Evolutionary conservation across 164 flowering plant species (phyloP).

Genomic region (Dillenia suffruticosa): DNA sequence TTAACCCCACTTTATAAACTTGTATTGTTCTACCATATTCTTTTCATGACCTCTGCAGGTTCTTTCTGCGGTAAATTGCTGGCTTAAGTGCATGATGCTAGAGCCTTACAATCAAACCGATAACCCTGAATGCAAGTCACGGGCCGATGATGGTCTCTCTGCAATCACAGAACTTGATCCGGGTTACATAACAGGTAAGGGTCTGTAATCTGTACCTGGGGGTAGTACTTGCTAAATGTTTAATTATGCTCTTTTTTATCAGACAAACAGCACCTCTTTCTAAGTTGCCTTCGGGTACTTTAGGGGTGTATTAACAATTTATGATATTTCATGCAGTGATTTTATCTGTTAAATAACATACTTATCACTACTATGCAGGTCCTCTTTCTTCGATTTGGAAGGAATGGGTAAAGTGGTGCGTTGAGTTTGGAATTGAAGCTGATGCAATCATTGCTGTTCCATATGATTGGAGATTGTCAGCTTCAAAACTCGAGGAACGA

Average conservation of each 20-base stretch:
- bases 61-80: slow-evolving; percentile 94
- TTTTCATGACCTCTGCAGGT: slow-evolving; percentile 47
- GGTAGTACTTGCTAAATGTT: background rate
- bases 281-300: too few species aligned
- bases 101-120: slow-evolving; percentile 97
- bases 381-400: slow-evolving; percentile 99
- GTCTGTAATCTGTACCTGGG: background rate
- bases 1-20: too few species aligned
- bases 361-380: slow-evolving; percentile 35
- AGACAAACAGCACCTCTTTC: too few species aligned
- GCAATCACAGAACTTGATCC: slow-evolving; percentile 98
- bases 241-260: too few species aligned
- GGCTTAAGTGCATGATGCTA: slow-evolving; percentile 94
- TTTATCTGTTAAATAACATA: too few species aligned
- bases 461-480: slow-evolving; percentile 98
- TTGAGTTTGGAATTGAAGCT: slow-evolving; percentile 94
- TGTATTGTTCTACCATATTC: background rate
- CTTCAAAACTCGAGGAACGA: slow-evolving; percentile 93
- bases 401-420: slow-evolving; percentile 98
- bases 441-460: slow-evolving; percentile 95
- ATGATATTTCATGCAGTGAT: too few species aligned
- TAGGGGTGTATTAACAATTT: too few species aligned
- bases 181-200: slow-evolving; percentile 88
- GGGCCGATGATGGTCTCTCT: slow-evolving; percentile 98
- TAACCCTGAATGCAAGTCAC: slow-evolving; percentile 93